Percentiles rank a stretch among this genome's conserved stretches.
Conservation (phyloP, 495 filamentous ascomycete species). For the Daldinia bambusicola region DNA sequence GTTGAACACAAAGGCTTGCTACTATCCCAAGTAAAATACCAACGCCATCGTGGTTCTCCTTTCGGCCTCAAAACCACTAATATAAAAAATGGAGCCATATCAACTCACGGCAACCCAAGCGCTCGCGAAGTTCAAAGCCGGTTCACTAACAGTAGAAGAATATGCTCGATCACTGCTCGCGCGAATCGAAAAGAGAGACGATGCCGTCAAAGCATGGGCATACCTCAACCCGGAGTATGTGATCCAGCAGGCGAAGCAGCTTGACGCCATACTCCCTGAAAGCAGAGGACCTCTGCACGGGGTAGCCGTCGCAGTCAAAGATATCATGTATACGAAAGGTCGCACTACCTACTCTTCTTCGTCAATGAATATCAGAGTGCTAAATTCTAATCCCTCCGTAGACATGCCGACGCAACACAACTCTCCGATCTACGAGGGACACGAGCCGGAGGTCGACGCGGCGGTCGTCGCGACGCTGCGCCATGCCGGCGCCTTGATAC, state of each 20-base stretch:
- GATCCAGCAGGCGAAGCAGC: conserved; percentile 59
- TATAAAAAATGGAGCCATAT: conserved; percentile 45
- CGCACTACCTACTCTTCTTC: neutral
- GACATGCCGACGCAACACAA: conserved; percentile 65
- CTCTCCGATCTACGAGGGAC: conserved; percentile 58
- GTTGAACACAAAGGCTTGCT: no score
- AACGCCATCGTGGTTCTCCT: neutral
- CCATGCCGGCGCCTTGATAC: conserved; percentile 59
- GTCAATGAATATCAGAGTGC: neutral
- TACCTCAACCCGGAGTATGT: conserved; percentile 60
- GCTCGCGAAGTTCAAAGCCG: conserved; percentile 48
- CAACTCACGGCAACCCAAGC: conserved; percentile 54
- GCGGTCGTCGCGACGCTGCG: conserved; percentile 56
- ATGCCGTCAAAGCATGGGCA: conserved; percentile 63
- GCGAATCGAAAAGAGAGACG: conserved; percentile 60
- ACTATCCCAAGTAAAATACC: neutral
- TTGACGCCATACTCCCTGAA: conserved; percentile 59
- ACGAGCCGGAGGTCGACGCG: conserved; percentile 55
- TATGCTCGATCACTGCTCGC: conserved; percentile 64
- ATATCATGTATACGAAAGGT: conserved; percentile 68
- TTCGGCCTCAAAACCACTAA: neutral
- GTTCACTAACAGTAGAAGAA: conserved; percentile 58
- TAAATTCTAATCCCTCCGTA: conserved; percentile 34
- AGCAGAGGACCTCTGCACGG: conserved; percentile 65
- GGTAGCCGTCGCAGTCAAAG: conserved; percentile 65